Evolutionary conservation across 2,329 filamentous ascomycete genomes (phyloP).

Genomic region (Cladophialophora bantiana): DNA sequence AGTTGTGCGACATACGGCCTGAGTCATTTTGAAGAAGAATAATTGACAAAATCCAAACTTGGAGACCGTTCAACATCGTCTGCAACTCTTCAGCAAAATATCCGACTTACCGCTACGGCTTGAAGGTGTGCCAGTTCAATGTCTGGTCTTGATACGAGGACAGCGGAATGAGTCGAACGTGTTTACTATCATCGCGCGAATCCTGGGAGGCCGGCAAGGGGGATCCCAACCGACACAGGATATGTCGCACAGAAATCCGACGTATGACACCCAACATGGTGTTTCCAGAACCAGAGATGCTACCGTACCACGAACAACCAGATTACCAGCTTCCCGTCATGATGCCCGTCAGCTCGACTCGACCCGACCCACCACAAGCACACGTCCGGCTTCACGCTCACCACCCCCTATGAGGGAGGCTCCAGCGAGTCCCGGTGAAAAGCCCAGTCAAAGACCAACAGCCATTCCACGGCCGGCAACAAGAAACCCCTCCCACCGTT

Average conservation of each 20-base stretch:
- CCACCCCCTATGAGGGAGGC: conserved; percentile 16
- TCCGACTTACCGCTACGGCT: not conserved
- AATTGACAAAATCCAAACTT: conserved; percentile 7
- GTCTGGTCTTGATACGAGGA: conserved; percentile 8
- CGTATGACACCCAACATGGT: conserved; percentile 33
- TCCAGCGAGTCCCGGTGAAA: conserved; percentile 13
- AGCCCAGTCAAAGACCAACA: conserved; percentile 22
- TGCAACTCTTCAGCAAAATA: not conserved
- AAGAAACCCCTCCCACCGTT: conserved; percentile 14
- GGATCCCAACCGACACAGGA: conserved; percentile 13
- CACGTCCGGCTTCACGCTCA: conserved; percentile 18
- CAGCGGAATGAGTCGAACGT: conserved; percentile 28
- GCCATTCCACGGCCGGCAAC: conserved; percentile 21
- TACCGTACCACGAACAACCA: conserved; percentile 33
- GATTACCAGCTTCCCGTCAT: conserved; percentile 20
- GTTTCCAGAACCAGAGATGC: conserved; percentile 33
- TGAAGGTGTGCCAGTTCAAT: conserved; percentile 7
- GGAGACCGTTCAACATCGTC: not conserved
- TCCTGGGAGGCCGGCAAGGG: conserved; percentile 24
- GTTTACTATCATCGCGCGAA: conserved; percentile 12
- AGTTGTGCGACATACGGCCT: conserved; percentile 29
- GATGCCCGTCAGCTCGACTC: conserved; percentile 14
- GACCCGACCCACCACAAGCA: conserved; percentile 4
- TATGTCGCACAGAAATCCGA: conserved; percentile 35
- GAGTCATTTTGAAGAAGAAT: conserved; percentile 13